Evolutionary conservation across 805 yeast species (phyloP), one percentile per base, ranked within the genome.

Genomic region (Kodamaea nitidulidarum): DNA sequence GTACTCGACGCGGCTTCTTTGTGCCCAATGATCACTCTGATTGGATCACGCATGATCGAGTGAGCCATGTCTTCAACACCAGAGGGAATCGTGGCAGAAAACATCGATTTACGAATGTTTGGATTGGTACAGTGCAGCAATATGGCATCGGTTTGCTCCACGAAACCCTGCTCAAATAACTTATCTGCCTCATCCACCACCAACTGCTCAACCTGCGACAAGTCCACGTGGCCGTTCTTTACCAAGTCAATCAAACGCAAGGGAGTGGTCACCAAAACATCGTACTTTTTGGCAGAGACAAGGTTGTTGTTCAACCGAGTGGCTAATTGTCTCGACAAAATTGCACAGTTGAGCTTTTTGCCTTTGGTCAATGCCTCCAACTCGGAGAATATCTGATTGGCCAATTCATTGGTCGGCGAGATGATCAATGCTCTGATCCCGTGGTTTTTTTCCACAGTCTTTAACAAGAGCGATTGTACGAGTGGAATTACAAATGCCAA

Each of bases 151-250:
- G 96, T 84, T 67, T 93, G 98, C 49, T 82, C 87, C 10, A 88
- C 78, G 51, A 93, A 93, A 12, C 85, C 81, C 46, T 80, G 76
- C 52, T 93, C 97, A 50, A 93, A 86, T 42, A 93, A 67, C 52
- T 86, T 84, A 69, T 93, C 99, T 7, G 97, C 98, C 64, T 93
- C 99, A 70, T 93, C 99, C 49, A 93, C 79, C 15, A 93, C 76
- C 35, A 93, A 65, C 54, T 78, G 81, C 47, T 81, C 81, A n/a
- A 91, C 87, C 17, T 66, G 63, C 4, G 78, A 62, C 30, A 91
- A 70, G 47, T 78, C 80, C 15, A 86, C 58, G 8, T 74, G 67
- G 28, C 75, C 84, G 36, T 69, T 70, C 41, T 80, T 77, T 15
- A 88, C 76, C 22, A 86, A 71, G 50, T 88, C 95, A 28, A 91